A percentile compares a stretch with the other conserved stretches of the same genome.
Evolutionary conservation across 2,329 filamentous ascomycete genomes (phyloP).

Genomic region (Nemania sp.): DNA sequence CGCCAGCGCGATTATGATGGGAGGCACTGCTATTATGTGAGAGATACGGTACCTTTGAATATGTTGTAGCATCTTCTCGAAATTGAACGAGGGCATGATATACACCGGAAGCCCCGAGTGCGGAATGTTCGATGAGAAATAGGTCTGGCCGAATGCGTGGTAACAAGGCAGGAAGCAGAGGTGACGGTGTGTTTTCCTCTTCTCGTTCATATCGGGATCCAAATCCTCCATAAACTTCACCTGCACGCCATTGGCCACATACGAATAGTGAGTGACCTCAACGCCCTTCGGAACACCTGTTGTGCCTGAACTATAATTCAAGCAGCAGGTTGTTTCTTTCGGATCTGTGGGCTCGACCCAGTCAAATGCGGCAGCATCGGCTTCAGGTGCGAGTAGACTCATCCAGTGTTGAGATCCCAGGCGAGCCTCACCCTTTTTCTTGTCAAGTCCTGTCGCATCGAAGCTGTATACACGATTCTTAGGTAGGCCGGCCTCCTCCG

Average conservation of each 20-base stretch:
- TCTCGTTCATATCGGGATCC: constrained; percentile 53
- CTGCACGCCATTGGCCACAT: constrained; percentile 71
- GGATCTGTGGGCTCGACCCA: constrained; percentile 65
- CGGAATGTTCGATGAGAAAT: constrained; percentile 65
- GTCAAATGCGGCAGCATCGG: constrained; percentile 58
- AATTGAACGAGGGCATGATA: constrained; percentile 79
- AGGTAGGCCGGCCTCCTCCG: constrained; percentile 59
- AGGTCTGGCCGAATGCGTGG: constrained; percentile 74
- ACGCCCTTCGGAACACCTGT: constrained; percentile 86
- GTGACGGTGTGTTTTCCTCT: constrained; percentile 45
- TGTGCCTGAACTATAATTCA: constrained; percentile 81
- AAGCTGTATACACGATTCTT: constrained; percentile 66
- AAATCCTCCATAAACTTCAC: constrained; percentile 54
- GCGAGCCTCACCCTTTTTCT: constrained; percentile 32
- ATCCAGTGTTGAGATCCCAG: constrained; percentile 39
- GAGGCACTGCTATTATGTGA: constrained; percentile 69
- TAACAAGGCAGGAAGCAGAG: constrained; percentile 79
- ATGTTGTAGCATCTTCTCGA: constrained; percentile 70
- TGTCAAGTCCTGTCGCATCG: constrained; percentile 55
- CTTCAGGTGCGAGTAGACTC: constrained; percentile 34
- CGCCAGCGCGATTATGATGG: constrained; percentile 72
- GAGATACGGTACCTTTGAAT: constrained; percentile 73
- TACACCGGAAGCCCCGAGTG: constrained; percentile 69
- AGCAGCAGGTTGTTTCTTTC: constrained; percentile 61
- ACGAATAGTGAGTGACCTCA: constrained; percentile 77